These are phyloP conservation scores for Heterobasidion irregulare DNA, from an alignment of 1,284 basidiomycete genomes.

Conservation along the genomic window DNA sequence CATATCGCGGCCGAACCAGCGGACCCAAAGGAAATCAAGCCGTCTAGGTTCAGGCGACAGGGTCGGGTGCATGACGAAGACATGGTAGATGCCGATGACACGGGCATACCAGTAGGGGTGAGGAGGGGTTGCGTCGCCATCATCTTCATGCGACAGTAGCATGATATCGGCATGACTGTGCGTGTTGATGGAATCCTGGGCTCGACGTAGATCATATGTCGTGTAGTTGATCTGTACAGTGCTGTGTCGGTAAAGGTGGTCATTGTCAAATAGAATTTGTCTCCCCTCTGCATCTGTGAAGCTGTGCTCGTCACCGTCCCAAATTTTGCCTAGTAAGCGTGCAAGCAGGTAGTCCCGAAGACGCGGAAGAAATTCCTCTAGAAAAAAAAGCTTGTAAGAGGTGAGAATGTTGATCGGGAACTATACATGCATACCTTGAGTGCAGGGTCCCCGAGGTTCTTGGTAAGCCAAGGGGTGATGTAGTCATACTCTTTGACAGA, in stretches of 20 bases:
- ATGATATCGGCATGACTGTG: constrained; percentile 15
- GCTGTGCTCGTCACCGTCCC: not conserved
- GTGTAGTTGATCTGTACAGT: constrained; percentile 1
- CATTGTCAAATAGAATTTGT: not conserved
- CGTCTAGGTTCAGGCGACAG: not conserved
- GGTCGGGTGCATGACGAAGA: not conserved
- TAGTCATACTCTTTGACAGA: not conserved
- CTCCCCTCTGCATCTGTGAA: not conserved
- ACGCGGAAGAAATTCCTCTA: not conserved
- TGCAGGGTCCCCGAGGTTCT: not conserved
- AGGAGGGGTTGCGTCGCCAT: not conserved
- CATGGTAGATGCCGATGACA: constrained; percentile 12
- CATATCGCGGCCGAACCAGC: too few relatives aligned
- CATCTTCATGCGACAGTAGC: constrained; percentile 5
- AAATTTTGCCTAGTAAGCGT: not conserved
- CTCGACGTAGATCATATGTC: constrained; percentile 3
- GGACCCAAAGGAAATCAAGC: not conserved
- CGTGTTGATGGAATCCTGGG: constrained; percentile 17
- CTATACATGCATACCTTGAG: too few relatives aligned
- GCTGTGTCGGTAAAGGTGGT: not conserved
- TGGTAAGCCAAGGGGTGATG: constrained; percentile 6
- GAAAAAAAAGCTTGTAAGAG: too few relatives aligned
- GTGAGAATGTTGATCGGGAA: too few relatives aligned
- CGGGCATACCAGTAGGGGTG: constrained; percentile 6
- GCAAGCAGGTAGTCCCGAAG: not conserved